These are phyloP conservation scores for Pilobolus umbonatus DNA, from an alignment of 192 early-diverging fungal genomes.

Conservation along the genomic window DNA sequence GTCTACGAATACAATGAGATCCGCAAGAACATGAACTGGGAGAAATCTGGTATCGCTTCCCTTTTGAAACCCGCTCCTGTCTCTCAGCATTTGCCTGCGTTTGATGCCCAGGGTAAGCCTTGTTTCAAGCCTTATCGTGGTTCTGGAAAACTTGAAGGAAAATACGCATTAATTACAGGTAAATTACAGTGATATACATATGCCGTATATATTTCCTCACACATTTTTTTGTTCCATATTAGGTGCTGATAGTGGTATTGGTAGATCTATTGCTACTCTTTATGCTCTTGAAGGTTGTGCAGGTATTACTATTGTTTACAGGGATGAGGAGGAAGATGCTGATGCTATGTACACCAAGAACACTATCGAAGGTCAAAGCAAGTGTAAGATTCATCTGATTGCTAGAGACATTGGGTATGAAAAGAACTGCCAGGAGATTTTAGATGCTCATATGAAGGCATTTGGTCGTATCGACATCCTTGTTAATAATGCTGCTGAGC, in stretches of 20 bases:
- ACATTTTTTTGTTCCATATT: background rate
- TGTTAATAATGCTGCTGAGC: constrained; percentile 42
- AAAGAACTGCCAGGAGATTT: constrained; percentile 35
- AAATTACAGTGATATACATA: background rate
- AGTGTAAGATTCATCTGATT: constrained; percentile 31
- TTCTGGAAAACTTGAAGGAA: constrained; percentile 39
- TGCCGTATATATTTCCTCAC: background rate
- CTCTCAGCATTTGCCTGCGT: constrained; percentile 38
- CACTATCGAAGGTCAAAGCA: constrained; percentile 32
- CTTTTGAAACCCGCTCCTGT: constrained; percentile 38
- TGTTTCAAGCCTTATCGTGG: constrained; percentile 40
- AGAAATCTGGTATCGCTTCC: constrained; percentile 32
- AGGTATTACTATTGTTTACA: constrained; percentile 48
- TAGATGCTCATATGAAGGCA: constrained; percentile 32
- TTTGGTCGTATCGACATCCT: constrained; percentile 42
- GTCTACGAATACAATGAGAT: constrained; percentile 35
- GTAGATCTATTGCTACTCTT: constrained; percentile 45
- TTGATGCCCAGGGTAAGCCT: constrained; percentile 26
- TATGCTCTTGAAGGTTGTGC: constrained; percentile 45
- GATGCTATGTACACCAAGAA: constrained; percentile 44
- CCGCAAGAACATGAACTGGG: constrained; percentile 25
- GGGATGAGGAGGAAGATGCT: constrained; percentile 48
- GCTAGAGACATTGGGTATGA: constrained; percentile 37
- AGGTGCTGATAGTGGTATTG: constrained; percentile 47
- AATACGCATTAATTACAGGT: constrained; percentile 46